A percentile compares a stretch with the other conserved stretches of the same genome.
Evolutionary conservation across 306 rosid genomes (phyloP).

Genomic region (Senna siamea): DNA sequence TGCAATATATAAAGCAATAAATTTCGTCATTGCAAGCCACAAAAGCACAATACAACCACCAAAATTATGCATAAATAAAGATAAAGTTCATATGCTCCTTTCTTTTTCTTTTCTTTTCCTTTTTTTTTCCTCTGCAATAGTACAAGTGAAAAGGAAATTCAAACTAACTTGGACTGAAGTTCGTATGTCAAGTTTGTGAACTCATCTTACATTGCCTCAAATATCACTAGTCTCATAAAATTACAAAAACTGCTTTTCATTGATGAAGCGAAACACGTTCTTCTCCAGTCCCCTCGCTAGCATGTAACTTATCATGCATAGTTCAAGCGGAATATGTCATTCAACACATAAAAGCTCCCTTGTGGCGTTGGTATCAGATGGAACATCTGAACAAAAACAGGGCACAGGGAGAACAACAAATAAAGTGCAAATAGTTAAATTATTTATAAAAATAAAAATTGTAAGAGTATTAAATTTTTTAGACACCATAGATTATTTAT

Average conservation of each 20-base stretch:
- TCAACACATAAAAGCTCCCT: slow-evolving; percentile 85
- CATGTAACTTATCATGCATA: slow-evolving; percentile 62
- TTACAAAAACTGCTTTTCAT: not conserved
- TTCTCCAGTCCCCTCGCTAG: not conserved
- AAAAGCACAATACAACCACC: not conserved
- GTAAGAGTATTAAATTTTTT: too few relatives aligned
- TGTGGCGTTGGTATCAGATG: slow-evolving; percentile 91
- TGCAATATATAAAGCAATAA: not conserved
- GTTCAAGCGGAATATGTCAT: slow-evolving; percentile 94
- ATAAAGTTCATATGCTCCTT: not conserved
- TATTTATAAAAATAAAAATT: too few relatives aligned
- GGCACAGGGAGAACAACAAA: slow-evolving; percentile 35
- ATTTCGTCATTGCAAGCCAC: not conserved
- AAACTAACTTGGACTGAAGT: not conserved
- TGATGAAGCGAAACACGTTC: not conserved
- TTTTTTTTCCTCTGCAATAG: not conserved
- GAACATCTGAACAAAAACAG: slow-evolving; percentile 86
- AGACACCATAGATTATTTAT: too few relatives aligned
- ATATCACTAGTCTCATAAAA: not conserved
- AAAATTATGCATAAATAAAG: not conserved
- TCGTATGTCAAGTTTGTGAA: not conserved
- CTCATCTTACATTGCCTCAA: not conserved
- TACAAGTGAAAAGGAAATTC: not conserved
- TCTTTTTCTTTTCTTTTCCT: not conserved
- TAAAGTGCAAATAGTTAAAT: too few relatives aligned